Base-by-base conservation (phyloP, 805 yeast species). In the Candida glaebosa region DNA sequence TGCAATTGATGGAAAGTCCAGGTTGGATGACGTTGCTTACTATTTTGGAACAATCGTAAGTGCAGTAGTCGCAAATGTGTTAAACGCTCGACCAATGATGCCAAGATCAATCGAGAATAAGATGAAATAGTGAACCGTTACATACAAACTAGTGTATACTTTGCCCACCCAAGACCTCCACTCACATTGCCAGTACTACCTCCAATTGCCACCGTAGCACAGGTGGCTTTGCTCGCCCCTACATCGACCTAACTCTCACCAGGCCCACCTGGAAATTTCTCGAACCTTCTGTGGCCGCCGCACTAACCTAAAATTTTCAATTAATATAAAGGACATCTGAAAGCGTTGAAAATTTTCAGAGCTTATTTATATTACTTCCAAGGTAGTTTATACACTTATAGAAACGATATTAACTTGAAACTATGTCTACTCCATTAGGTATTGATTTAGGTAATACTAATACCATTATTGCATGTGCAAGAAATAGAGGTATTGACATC, bases 401-500 rank as follows among this genome's bases (percentile, higher is more conserved):
- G 26, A 22, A 22, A 6, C 10, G 10, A 22, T 22, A 22, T 22
- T 9, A 28, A 28, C 14, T 28, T 28, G 31, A 9, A 45, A 67
- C 43, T 32, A 89, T 88, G 96, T 86, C 95, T 69, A 78, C 84
- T 63, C 96, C 96, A 71, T 86, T 90, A 61, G 99, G 99, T 76
- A 83, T 93, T 69, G 99, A 93, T 81, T 84, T 93, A 65, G 99
- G 99, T 73, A 89, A 89, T 75, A 78, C 80, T 76, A 86, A 79
- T 77, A 82, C 96, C 50, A 97, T 91, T 54, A 79, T 91, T 63
- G 98, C 95, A 33, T 70, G 95, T 63, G 99, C 99, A 49, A 85
- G 91, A 67, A 93, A 91, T 81, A 84, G 98, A 76, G 98, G 98
- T 63, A 93, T 93, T 63, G 99, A 93, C 69, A 84, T 93, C 58